Evolutionary conservation across 257 asterid species (phyloP), one percentile per base, ranked within the genome.

Genomic region (Craterostigma plantagineum): DNA sequence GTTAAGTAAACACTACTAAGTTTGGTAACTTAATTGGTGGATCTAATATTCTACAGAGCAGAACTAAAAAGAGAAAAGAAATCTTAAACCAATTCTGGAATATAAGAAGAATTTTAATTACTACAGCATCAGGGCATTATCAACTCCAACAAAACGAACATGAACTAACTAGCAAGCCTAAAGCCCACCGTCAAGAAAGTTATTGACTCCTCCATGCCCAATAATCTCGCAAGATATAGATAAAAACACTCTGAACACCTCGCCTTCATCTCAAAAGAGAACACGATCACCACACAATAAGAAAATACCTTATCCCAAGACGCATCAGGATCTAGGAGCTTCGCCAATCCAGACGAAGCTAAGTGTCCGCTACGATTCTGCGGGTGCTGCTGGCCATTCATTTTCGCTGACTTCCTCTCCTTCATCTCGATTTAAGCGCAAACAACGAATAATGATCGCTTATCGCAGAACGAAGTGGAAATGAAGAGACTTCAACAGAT

Each of bases 301-400:
- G n/a, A n/a, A n/a, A n/a, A n/a, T 50, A 82, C 95, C 95, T 84
- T 84, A 57, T 84, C 95, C 79, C 79, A 71, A 0, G 75, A 71
- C 48, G 75, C 79, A 54, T 71, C 74, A 48, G 75, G 71, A 76
- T 85, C 96, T 56, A 85, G 66, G 38, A 81, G 60, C 64, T 77
- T 78, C 13, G 77, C 76, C 53, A 81, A 68, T 54, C 70, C 75
- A 50, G 72, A 78, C 12, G 87, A 76, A 17, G 92, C 64, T 34
- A 73, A 59, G 70, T 85, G 96, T 17, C 83, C 94, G 51, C 80
- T 74, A 69, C 61, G 87, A 51, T 77, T 73, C 50, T 71, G 68
- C 16, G 37, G n/a, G n/a, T n/a, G 57, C 55, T 54, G 71, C 41
- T 59, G 65, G 34, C 16, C 49, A 63, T 65, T 69, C 51, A 50